These are phyloP conservation scores for Uronychia setigera DNA, from an alignment of 73 alveolate species.

Conservation along the genomic window DNA sequence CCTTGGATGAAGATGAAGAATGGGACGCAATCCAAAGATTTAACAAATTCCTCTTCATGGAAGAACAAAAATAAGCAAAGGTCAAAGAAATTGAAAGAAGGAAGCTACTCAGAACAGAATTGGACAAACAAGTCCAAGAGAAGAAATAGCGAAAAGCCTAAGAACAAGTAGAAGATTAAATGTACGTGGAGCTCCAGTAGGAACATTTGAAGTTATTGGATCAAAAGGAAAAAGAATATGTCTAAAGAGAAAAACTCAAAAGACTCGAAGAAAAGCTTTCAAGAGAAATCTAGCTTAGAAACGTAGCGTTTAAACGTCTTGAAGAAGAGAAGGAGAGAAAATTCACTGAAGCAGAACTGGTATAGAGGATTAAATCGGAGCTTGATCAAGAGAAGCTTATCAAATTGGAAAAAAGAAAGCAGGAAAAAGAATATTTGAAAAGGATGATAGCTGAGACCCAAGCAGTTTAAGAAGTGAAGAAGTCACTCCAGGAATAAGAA, in stretches of 20 bases:
- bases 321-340: slow-evolving; percentile 24
- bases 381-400: slow-evolving; percentile 26
- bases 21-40: slow-evolving; percentile 66
- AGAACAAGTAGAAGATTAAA: slow-evolving; percentile 45
- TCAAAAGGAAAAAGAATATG: slow-evolving; percentile 18
- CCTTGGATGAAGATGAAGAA: slow-evolving; percentile 62
- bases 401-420: slow-evolving; percentile 21
- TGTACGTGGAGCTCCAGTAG: slow-evolving; percentile 33
- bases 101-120: slow-evolving; percentile 45
- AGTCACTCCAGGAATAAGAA: slow-evolving; percentile 25
- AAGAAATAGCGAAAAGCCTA: slow-evolving; percentile 23
- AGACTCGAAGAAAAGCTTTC: slow-evolving; percentile 21
- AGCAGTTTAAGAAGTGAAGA: slow-evolving; percentile 17
- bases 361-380: slow-evolving; percentile 12
- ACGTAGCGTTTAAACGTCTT: slow-evolving; percentile 1
- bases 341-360: slow-evolving; percentile 19
- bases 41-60: slow-evolving; percentile 42
- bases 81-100: slow-evolving; percentile 51
- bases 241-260: slow-evolving; percentile 2
- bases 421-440: slow-evolving; percentile 45
- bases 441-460: slow-evolving; percentile 51
- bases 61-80: slow-evolving; percentile 49
- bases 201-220: slow-evolving; percentile 26
- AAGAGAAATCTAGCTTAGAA: slow-evolving; percentile 25
- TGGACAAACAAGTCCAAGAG: slow-evolving; percentile 57